Conservation (phyloP, 352 stramenopile species). For the Phytophthora sojae region DNA sequence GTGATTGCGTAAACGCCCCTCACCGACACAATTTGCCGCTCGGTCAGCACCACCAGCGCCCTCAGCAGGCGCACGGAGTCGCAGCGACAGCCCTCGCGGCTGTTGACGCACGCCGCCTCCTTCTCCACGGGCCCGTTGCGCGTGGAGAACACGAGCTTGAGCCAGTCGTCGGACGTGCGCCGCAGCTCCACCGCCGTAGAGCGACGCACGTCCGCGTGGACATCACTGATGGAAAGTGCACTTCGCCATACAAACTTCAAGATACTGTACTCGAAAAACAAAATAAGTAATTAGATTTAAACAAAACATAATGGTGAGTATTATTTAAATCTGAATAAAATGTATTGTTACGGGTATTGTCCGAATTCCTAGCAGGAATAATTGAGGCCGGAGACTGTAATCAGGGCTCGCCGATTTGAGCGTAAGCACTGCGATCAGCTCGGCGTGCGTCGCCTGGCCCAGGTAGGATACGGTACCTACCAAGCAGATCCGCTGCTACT, state of each 20-base stretch:
- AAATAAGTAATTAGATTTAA: not conserved
- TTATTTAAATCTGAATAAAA: too few species aligned
- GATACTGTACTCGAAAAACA: not conserved
- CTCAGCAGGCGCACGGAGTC: slow-evolving; percentile 52
- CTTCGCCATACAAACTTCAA: slow-evolving; percentile 17
- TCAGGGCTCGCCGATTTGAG: slow-evolving; percentile 35
- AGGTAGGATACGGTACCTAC: not conserved
- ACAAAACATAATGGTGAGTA: too few species aligned
- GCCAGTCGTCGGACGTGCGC: slow-evolving; percentile 36
- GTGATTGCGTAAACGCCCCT: slow-evolving; percentile 45
- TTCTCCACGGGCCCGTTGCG: slow-evolving; percentile 29
- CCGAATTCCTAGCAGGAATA: not conserved
- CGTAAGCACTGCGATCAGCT: slow-evolving; percentile 20
- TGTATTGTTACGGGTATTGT: not conserved
- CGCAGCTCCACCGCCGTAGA: slow-evolving; percentile 30
- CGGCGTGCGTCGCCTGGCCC: not conserved
- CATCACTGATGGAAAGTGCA: not conserved
- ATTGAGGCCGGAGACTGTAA: slow-evolving; percentile 32
- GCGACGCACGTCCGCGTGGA: slow-evolving; percentile 18
- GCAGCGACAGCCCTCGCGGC: slow-evolving; percentile 44
- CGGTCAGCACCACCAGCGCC: slow-evolving; percentile 49
- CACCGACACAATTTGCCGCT: slow-evolving; percentile 42
- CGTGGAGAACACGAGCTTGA: slow-evolving; percentile 46
- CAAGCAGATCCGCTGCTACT: not conserved
- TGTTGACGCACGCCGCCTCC: slow-evolving; percentile 52